Conservation (phyloP, 768 basidiomycete genomes). For the Erythrobasidium yunnanense region DNA sequence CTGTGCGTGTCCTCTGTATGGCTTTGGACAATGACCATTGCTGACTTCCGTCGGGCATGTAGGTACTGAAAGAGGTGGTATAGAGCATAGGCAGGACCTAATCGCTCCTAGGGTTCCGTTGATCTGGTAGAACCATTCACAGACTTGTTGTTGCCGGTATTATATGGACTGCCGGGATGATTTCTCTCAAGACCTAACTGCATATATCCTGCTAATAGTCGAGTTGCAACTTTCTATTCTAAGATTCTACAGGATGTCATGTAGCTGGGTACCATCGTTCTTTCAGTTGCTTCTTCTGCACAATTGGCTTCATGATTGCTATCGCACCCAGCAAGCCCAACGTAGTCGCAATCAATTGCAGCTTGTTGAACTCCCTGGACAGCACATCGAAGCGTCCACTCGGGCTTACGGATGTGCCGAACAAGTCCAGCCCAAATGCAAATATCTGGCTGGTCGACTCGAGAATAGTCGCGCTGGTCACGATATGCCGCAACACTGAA, state of each 20-base stretch:
- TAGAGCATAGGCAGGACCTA: too few relatives aligned
- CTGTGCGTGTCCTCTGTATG: too few relatives aligned
- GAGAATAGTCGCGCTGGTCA: slow-evolving; percentile 69
- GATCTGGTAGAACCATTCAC: too few relatives aligned
- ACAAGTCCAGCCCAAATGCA: slow-evolving; percentile 77
- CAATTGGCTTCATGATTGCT: slow-evolving; percentile 16
- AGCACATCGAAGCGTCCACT: slow-evolving; percentile 87
- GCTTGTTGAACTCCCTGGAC: slow-evolving; percentile 84
- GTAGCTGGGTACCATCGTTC: slow-evolving; percentile 22
- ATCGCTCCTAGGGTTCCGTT: too few relatives aligned
- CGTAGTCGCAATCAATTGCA: slow-evolving; percentile 74
- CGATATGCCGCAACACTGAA: slow-evolving; percentile 52
- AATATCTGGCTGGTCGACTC: slow-evolving; percentile 88
- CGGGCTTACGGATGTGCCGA: slow-evolving; percentile 71
- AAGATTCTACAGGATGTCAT: not conserved
- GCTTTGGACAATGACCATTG: too few relatives aligned
- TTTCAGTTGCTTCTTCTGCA: slow-evolving; percentile 10
- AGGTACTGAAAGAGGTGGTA: too few relatives aligned
- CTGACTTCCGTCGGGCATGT: too few relatives aligned
- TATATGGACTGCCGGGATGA: too few relatives aligned
- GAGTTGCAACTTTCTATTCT: not conserved
- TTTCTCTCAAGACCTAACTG: too few relatives aligned
- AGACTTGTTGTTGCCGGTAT: too few relatives aligned
- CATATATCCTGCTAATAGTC: too few relatives aligned
- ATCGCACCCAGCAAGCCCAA: slow-evolving; percentile 47